A percentile compares a stretch with the other conserved stretches of the same genome.
phyloP scores from a whole-genome alignment of 805 yeast species.

The Torulaspora delbrueckii region DNA sequence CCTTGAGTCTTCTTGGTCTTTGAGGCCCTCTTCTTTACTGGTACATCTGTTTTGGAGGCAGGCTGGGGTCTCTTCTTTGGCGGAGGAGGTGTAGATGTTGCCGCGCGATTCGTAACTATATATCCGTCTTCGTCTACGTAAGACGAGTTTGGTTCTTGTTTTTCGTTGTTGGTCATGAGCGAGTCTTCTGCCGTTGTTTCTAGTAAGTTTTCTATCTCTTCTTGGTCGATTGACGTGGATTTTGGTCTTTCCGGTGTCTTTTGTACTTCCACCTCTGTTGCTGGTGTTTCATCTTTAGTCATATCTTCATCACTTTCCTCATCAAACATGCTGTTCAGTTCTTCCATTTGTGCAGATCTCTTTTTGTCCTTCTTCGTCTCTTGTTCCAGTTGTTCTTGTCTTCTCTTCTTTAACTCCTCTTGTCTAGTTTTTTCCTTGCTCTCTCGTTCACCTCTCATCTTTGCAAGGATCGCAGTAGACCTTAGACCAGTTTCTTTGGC shows the following conservation, averaged over 20 bases:
- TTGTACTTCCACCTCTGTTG: neutral
- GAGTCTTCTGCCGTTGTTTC: conserved; percentile 35
- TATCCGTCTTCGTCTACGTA: conserved; percentile 35
- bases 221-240: conserved; percentile 9
- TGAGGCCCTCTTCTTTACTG: conserved; percentile 9
- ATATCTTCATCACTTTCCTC: conserved; percentile 23
- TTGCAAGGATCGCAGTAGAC: conserved; percentile 32
- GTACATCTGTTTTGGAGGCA: conserved; percentile 1
- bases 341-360: conserved; percentile 30
- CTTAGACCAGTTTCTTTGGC: conserved; percentile 23
- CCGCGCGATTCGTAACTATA: conserved; percentile 28
- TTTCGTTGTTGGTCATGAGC: conserved; percentile 16
- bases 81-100: conserved; percentile 17
- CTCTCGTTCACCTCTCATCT: conserved; percentile 33
- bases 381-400: conserved; percentile 17
- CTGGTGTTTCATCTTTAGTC: neutral
- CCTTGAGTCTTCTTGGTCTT: conserved; percentile 28
- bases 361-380: conserved; percentile 20
- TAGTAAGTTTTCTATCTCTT: conserved; percentile 28
- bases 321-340: conserved; percentile 28
- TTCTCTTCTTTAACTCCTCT: conserved; percentile 27
- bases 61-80: conserved; percentile 7
- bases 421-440: conserved; percentile 29
- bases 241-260: conserved; percentile 4
- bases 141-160: conserved; percentile 10